A percentile compares a stretch with the other conserved stretches of the same genome.
phyloP scores from a whole-genome alignment of 2,329 filamentous ascomycete genomes.

The Neonectria punicea region DNA sequence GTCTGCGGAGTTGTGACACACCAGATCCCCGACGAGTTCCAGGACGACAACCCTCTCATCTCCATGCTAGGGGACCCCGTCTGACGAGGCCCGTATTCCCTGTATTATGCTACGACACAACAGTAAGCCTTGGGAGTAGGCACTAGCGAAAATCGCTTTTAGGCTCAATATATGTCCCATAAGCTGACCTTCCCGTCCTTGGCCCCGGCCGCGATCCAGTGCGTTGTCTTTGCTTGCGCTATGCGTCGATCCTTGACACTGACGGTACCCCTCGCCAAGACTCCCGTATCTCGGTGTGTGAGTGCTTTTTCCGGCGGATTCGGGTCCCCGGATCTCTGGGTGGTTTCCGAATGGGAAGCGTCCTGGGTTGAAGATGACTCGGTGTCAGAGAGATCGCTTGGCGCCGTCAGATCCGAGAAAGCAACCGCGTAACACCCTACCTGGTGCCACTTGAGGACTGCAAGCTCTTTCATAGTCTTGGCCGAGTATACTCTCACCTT shows the following conservation, averaged over 20 bases:
- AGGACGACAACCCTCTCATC: background rate
- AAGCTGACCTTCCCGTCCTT: slow-evolving; percentile 96
- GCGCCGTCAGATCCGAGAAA: slow-evolving; percentile 65
- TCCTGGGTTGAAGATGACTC: slow-evolving; percentile 31
- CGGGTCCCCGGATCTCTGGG: background rate
- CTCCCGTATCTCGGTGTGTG: background rate
- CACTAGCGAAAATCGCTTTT: background rate
- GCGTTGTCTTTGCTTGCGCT: slow-evolving; percentile 73
- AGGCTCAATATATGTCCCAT: slow-evolving; percentile 86
- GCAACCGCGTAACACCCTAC: slow-evolving; percentile 85
- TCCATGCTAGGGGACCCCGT: background rate
- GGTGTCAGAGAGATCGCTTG: slow-evolving; percentile 8
- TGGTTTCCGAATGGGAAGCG: background rate
- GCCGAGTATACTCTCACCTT: slow-evolving; percentile 82
- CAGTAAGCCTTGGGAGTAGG: background rate
- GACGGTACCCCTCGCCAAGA: slow-evolving; percentile 23
- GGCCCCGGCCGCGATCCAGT: slow-evolving; percentile 90
- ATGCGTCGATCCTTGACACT: slow-evolving; percentile 72
- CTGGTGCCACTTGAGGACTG: slow-evolving; percentile 94
- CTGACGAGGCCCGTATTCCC: background rate
- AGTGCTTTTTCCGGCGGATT: background rate
- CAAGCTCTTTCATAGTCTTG: slow-evolving; percentile 85
- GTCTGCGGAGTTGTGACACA: background rate
- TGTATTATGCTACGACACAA: background rate
- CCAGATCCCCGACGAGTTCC: background rate